phyloP scores from a whole-genome alignment of 495 filamentous ascomycete species.

The Wilcoxina mikolae region DNA sequence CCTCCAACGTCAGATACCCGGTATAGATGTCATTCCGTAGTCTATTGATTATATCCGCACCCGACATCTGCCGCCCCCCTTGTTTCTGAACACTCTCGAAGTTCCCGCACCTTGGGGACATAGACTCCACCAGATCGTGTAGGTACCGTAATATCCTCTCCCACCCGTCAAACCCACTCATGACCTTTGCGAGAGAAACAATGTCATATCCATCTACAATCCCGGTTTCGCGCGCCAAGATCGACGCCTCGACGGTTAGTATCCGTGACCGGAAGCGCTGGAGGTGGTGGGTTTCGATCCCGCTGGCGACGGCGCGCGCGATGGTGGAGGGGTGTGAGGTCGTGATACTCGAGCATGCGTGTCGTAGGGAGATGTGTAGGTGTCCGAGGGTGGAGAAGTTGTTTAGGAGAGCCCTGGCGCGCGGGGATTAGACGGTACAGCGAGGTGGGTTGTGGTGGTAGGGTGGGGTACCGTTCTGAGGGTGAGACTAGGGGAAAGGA shows the following conservation, averaged over 20 bases:
- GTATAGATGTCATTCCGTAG: slow-evolving; percentile 62
- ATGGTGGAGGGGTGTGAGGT: slow-evolving; percentile 58
- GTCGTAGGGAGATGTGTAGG: slow-evolving; percentile 54
- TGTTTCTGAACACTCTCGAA: slow-evolving; percentile 19
- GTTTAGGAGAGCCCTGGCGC: slow-evolving; percentile 65
- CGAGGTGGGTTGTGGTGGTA: slow-evolving; percentile 25
- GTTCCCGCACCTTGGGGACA: slow-evolving; percentile 33
- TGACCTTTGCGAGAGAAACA: slow-evolving; percentile 73
- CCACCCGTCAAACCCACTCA: slow-evolving; percentile 74
- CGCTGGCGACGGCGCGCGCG: slow-evolving; percentile 74
- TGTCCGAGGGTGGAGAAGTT: slow-evolving; percentile 60
- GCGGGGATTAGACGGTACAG: slow-evolving; percentile 42
- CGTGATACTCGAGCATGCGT: slow-evolving; percentile 47
- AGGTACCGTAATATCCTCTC: slow-evolving; percentile 71
- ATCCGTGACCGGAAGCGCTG: slow-evolving; percentile 68
- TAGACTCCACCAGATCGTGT: slow-evolving; percentile 52
- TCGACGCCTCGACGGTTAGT: slow-evolving; percentile 62
- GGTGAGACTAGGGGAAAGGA: slow-evolving; percentile 27
- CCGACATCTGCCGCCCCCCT: slow-evolving; percentile 35
- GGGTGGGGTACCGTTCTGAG: slow-evolving; percentile 31
- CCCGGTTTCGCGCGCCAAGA: slow-evolving; percentile 45
- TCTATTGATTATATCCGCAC: slow-evolving; percentile 59
- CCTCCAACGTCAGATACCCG: slow-evolving; percentile 76
- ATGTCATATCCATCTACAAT: slow-evolving; percentile 83
- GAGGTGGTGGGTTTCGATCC: slow-evolving; percentile 59